Percentiles rank a stretch among this genome's conserved stretches.
These are phyloP conservation scores for Alternaria hordeiaustralica DNA, from an alignment of 2,329 filamentous ascomycete genomes.

Conservation along the genomic window DNA sequence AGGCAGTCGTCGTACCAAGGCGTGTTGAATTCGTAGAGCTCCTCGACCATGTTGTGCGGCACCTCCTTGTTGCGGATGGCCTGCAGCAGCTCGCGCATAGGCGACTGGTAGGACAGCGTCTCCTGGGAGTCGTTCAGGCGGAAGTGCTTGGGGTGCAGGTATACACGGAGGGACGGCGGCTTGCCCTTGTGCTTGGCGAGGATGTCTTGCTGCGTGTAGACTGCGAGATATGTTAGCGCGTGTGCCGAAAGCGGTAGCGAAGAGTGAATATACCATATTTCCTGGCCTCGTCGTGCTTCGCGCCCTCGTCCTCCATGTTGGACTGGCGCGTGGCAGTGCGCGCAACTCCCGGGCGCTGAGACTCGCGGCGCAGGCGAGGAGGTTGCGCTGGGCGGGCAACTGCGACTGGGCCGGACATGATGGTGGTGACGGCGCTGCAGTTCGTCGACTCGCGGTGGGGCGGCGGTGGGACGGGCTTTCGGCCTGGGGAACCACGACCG, in stretches of 20 bases:
- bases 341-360: constrained; percentile 50
- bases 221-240: constrained; percentile 52
- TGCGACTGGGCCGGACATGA: constrained; percentile 44
- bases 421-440: constrained; percentile 14
- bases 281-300: constrained; percentile 36
- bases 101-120: constrained; percentile 89
- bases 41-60: constrained; percentile 85
- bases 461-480: constrained; percentile 20
- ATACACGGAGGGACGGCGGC: constrained; percentile 83
- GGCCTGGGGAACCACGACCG: constrained; percentile 20
- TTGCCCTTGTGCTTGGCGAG: constrained; percentile 77
- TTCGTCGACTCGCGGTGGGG: constrained; percentile 19
- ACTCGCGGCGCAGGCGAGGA: constrained; percentile 52
- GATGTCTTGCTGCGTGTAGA: constrained; percentile 77
- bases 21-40: constrained; percentile 74
- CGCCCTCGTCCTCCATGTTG: constrained; percentile 37
- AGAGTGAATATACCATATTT: constrained; percentile 37
- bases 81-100: constrained; percentile 82
- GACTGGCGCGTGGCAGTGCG: constrained; percentile 33
- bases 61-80: constrained; percentile 79
- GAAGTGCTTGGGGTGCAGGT: constrained; percentile 85
- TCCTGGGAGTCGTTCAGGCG: constrained; percentile 86
- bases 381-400: constrained; percentile 49
- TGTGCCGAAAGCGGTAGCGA: neutral
- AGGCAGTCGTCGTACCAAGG: constrained; percentile 90